Conservation (phyloP, 805 yeast genomes). For the Cyberlindnera sargentensis region DNA sequence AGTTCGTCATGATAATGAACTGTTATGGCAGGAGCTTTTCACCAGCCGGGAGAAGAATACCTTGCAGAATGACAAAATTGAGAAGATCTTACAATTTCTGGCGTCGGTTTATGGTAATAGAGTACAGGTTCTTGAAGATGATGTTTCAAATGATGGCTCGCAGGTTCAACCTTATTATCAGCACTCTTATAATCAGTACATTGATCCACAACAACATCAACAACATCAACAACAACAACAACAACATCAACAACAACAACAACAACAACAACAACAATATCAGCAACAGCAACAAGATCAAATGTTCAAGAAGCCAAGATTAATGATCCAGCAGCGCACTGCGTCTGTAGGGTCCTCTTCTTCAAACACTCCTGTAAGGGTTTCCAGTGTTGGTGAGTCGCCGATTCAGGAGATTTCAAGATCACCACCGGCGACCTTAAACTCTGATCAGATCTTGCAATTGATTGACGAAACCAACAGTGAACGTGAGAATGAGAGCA, state of each 20-base stretch:
- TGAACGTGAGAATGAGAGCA: not conserved
- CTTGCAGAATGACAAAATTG: constrained; percentile 80
- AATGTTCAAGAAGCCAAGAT: constrained; percentile 14
- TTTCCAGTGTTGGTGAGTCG: constrained; percentile 6
- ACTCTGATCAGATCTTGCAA: not conserved
- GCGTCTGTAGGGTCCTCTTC: constrained; percentile 6
- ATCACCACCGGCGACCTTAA: constrained; percentile 5
- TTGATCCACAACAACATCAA: not conserved
- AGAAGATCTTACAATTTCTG: constrained; percentile 78
- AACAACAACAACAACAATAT: not conserved
- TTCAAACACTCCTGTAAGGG: constrained; percentile 1
- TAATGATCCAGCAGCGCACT: constrained; percentile 18
- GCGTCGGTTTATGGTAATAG: constrained; percentile 51
- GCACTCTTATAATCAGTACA: not conserved
- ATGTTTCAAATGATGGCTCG: not conserved
- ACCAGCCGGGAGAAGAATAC: constrained; percentile 79
- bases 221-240: not conserved
- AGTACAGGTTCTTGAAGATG: constrained; percentile 18
- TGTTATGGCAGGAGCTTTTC: constrained; percentile 86
- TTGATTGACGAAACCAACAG: constrained; percentile 1
- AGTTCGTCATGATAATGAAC: constrained; percentile 78
- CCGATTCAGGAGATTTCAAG: constrained; percentile 20
- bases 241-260: constrained; percentile 2
- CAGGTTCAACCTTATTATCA: not conserved
- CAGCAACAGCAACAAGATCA: constrained; percentile 1